phyloP scores from a whole-genome alignment of 2,329 filamentous ascomycete species.

The Colletotrichum spinosum region DNA sequence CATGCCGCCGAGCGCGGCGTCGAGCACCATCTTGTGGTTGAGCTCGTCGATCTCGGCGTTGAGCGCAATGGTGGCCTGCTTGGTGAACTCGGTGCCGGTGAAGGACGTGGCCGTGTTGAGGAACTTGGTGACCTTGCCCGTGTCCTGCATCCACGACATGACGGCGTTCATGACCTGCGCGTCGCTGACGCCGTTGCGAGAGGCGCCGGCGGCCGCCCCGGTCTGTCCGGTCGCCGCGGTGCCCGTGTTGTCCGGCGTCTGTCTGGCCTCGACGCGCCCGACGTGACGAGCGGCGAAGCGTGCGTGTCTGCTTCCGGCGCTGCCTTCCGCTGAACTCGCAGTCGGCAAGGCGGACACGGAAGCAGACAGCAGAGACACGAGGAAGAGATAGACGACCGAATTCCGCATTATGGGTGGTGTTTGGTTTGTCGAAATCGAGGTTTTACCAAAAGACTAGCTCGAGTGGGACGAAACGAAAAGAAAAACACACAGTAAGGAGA shows the following conservation, averaged over 20 bases:
- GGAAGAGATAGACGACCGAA: slow-evolving; percentile 21
- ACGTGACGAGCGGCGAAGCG: slow-evolving; percentile 8
- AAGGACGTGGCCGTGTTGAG: slow-evolving; percentile 39
- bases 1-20: slow-evolving; percentile 31
- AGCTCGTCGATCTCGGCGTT: slow-evolving; percentile 41
- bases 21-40: slow-evolving; percentile 41
- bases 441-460: slow-evolving; percentile 22
- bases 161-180: slow-evolving; percentile 39
- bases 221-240: not conserved
- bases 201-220: slow-evolving; percentile 7
- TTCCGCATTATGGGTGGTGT: slow-evolving; percentile 30
- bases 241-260: not conserved
- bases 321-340: slow-evolving; percentile 26
- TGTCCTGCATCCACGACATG: slow-evolving; percentile 39
- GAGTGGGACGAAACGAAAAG: not conserved
- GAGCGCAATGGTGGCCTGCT: slow-evolving; percentile 40
- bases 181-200: slow-evolving; percentile 33
- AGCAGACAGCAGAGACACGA: slow-evolving; percentile 19
- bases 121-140: slow-evolving; percentile 40
- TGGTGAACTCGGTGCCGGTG: slow-evolving; percentile 39
- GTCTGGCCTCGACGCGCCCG: slow-evolving; percentile 5
- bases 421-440: slow-evolving; percentile 4
- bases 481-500: not conserved
- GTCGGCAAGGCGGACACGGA: slow-evolving; percentile 25
- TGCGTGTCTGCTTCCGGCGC: not conserved